Conservation (phyloP, 2,329 filamentous ascomycete species). For the Clarireedia homoeocarpa region DNA sequence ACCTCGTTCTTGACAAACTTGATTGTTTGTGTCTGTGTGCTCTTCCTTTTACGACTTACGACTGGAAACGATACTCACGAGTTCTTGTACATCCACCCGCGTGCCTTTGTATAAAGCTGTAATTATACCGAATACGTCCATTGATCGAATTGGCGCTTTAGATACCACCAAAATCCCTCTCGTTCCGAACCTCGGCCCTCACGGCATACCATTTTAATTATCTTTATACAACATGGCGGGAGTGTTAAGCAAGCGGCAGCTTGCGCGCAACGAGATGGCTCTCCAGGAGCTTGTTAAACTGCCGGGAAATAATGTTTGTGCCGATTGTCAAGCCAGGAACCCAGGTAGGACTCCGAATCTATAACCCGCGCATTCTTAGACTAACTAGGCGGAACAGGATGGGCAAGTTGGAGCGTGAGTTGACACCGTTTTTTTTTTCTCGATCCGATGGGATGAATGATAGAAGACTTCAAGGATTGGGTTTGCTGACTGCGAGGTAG, state of each 20-base stretch:
- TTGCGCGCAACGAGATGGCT: conserved; percentile 89
- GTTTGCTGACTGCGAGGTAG: conserved; percentile 38
- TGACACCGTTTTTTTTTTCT: neutral
- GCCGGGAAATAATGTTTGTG: conserved; percentile 86
- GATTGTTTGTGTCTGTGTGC: neutral
- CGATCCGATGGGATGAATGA: neutral
- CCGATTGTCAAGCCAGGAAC: conserved; percentile 86
- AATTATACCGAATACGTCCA: conserved; percentile 10
- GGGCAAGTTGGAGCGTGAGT: conserved; percentile 32
- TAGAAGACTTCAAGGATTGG: conserved; percentile 3
- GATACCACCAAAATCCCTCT: neutral
- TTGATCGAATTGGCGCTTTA: neutral
- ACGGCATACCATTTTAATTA: conserved; percentile 4
- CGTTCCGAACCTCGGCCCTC: neutral
- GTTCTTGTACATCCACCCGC: conserved; percentile 15
- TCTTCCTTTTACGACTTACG: conserved; percentile 15
- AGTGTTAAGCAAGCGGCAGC: conserved; percentile 86
- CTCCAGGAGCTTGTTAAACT: conserved; percentile 86
- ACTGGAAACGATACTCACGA: conserved; percentile 16
- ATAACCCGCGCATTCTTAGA: neutral
- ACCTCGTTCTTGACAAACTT: neutral
- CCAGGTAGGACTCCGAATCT: conserved; percentile 58
- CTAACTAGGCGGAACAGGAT: conserved; percentile 20
- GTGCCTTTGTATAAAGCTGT: conserved; percentile 21
- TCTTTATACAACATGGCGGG: conserved; percentile 50